Conservation (phyloP, 345 rosid species). For the Gossypium ekmanianum region DNA sequence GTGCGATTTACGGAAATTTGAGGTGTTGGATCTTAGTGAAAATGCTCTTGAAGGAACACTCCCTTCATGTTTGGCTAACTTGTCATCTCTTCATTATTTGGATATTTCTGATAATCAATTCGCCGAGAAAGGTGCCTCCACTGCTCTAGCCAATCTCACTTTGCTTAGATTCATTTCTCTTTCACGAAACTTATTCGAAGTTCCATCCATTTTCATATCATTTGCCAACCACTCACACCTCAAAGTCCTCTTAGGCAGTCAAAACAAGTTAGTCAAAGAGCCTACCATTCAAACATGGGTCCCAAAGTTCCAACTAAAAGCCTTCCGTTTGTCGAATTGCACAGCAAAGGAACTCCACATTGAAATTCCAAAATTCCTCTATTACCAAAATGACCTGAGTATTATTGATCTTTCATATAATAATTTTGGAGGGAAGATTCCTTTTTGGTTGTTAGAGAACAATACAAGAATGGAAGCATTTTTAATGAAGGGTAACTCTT, state of each 20-base stretch:
- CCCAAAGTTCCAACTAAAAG: not conserved
- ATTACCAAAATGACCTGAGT: not conserved
- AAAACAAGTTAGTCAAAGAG: not conserved
- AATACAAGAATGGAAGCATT: not conserved
- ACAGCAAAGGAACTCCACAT: not conserved
- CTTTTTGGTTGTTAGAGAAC: slow-evolving; percentile 27
- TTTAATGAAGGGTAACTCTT: too few relatives aligned
- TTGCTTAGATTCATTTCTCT: too few relatives aligned
- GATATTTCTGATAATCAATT: too few relatives aligned
- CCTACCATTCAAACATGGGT: not conserved
- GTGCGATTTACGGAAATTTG: not conserved
- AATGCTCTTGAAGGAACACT: not conserved
- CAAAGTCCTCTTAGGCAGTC: not conserved
- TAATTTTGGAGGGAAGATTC: not conserved
- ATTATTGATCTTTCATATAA: not conserved
- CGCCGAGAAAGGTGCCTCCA: too few relatives aligned
- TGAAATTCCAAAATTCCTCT: not conserved
- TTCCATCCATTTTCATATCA: too few relatives aligned
- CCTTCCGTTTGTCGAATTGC: not conserved
- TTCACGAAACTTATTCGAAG: too few relatives aligned
- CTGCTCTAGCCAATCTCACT: too few relatives aligned
- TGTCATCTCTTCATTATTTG: too few relatives aligned
- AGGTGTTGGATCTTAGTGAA: not conserved
- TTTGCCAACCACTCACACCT: too few relatives aligned
- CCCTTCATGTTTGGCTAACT: not conserved